Evolutionary conservation across 2,329 filamentous ascomycete genomes (phyloP).

Genomic region (Hawksworthiomyces lignivorus): DNA sequence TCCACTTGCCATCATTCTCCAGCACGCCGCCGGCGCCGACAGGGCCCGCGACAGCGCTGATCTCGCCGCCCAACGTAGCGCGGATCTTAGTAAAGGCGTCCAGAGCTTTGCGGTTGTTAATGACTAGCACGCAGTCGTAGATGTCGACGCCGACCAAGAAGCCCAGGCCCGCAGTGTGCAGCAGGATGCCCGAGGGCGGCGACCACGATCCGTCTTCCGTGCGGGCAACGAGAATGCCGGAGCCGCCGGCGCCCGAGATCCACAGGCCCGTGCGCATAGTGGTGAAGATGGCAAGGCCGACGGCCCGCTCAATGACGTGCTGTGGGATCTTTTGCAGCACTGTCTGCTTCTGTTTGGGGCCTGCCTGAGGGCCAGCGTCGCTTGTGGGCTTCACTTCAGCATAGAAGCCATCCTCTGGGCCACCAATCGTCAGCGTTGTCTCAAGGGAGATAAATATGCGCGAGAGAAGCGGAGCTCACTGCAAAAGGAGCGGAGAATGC

Average conservation of each 20-base stretch:
- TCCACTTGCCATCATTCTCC: conserved; percentile 39
- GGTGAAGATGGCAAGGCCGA: conserved; percentile 65
- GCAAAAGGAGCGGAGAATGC: conserved; percentile 67
- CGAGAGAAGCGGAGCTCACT: conserved; percentile 26
- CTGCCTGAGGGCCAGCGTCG: conserved; percentile 11
- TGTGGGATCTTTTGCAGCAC: conserved; percentile 48
- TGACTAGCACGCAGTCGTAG: conserved; percentile 82
- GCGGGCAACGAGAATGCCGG: conserved; percentile 51
- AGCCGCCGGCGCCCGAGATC: conserved; percentile 50
- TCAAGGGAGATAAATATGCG: too few species aligned
- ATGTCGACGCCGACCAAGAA: conserved; percentile 79
- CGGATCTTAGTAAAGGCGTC: conserved; percentile 69
- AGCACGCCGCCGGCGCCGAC: conserved; percentile 66
- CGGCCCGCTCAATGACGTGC: conserved; percentile 56
- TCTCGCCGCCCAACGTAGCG: conserved; percentile 69
- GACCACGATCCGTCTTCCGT: conserved; percentile 58
- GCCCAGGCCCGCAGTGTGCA: conserved; percentile 72
- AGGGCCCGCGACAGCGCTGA: conserved; percentile 64
- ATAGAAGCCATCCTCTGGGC: conserved; percentile 46
- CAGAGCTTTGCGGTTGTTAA: conserved; percentile 70
- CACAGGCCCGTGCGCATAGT: conserved; percentile 53
- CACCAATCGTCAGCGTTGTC: conserved; percentile 3
- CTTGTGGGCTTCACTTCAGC: conserved; percentile 21
- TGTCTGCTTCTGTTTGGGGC: conserved; percentile 23
- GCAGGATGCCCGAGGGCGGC: conserved; percentile 72